Conservation (phyloP, 495 filamentous ascomycete species). For the Apiosordaria backusii region DNA sequence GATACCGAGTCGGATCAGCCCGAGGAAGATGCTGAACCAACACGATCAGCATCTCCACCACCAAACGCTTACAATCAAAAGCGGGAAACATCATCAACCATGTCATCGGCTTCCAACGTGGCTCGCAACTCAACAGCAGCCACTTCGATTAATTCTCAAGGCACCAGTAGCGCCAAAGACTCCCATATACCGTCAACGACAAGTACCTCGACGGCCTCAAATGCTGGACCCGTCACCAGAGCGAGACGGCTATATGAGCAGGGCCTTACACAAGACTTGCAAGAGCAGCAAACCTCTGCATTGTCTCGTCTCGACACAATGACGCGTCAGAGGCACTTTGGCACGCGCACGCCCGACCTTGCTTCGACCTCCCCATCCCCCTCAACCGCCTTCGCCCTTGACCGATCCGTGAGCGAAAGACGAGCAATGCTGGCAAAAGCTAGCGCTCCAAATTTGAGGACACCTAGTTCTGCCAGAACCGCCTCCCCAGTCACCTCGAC, state of each 20-base stretch:
- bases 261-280: conserved; percentile 70
- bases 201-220: conserved; percentile 30
- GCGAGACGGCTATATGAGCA: conserved; percentile 81
- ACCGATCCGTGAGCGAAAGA: conserved; percentile 35
- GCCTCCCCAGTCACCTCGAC: conserved; percentile 28
- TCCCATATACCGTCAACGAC: conserved; percentile 38
- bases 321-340: conserved; percentile 52
- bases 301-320: conserved; percentile 76
- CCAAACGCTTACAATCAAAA: conserved; percentile 63
- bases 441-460: conserved; percentile 49
- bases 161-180: conserved; percentile 49
- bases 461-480: conserved; percentile 37
- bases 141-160: conserved; percentile 83
- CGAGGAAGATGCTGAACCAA: conserved; percentile 39
- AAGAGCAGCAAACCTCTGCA: conserved; percentile 75
- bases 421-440: conserved; percentile 39
- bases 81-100: conserved; percentile 83
- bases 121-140: conserved; percentile 82
- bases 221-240: conserved; percentile 52
- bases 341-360: conserved; percentile 48
- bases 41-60: conserved; percentile 58
- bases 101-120: conserved; percentile 66
- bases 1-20: conserved; percentile 28
- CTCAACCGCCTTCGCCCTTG: conserved; percentile 23
- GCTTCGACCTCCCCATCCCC: conserved; percentile 32